Percentiles rank a stretch among this genome's conserved stretches.
These are phyloP conservation scores for Annona squamosa DNA, from an alignment of 164 flowering plant species.

Conservation along the genomic window DNA sequence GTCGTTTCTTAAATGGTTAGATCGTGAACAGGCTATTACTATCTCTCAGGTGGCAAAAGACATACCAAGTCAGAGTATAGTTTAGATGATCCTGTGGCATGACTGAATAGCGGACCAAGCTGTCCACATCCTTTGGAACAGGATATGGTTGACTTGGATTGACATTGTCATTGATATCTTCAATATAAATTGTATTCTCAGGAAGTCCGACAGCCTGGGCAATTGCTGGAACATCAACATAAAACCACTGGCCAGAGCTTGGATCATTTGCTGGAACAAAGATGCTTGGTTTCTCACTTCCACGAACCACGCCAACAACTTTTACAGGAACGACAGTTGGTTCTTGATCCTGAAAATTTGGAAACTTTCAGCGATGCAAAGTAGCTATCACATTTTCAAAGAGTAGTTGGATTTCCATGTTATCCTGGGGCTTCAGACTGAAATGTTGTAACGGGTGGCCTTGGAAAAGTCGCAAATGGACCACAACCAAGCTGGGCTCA, in stretches of 20 bases:
- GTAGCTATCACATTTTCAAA: background rate
- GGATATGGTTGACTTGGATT: conserved; percentile 81
- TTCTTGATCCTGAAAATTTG: conserved; percentile 36
- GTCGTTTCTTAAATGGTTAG: no score
- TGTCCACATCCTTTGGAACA: conserved; percentile 69
- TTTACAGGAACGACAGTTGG: conserved; percentile 34
- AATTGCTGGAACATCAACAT: conserved; percentile 79
- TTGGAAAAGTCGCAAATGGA: background rate
- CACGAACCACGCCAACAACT: conserved; percentile 81
- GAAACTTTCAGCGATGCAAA: background rate
- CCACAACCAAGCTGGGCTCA: background rate
- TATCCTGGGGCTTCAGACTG: background rate
- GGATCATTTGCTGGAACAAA: conserved; percentile 95
- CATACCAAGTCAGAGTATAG: conserved; percentile 72
- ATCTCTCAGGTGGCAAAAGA: background rate
- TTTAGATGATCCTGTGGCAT: conserved; percentile 98
- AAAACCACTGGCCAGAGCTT: conserved; percentile 75
- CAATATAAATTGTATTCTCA: conserved; percentile 60
- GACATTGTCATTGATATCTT: conserved; percentile 66
- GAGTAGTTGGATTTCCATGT: background rate
- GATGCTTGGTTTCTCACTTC: conserved; percentile 87
- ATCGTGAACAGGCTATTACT: no score
- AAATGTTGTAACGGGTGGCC: background rate
- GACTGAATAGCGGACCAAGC: conserved; percentile 73
- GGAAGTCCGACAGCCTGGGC: conserved; percentile 67